Conservation (phyloP, 345 rosid species). For the Microthlaspi erraticum region DNA sequence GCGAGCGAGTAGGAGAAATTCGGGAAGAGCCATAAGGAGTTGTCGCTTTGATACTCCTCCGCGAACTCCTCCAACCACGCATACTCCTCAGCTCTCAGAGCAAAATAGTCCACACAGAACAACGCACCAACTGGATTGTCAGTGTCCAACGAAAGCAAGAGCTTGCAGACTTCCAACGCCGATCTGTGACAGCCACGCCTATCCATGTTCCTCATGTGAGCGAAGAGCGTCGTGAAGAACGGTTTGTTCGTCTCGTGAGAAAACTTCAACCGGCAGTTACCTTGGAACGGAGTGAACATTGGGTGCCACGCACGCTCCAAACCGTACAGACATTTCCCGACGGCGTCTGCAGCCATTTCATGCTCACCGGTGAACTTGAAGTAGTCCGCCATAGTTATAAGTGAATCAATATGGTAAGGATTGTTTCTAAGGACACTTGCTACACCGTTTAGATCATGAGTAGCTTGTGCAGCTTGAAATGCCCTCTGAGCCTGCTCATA, state of each 20-base stretch:
- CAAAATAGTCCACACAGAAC: conserved; percentile 89
- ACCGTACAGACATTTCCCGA: conserved; percentile 79
- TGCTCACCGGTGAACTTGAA: conserved; percentile 83
- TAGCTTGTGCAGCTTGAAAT: conserved; percentile 85
- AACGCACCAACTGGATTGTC: conserved; percentile 89
- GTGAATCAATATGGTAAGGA: conserved; percentile 93
- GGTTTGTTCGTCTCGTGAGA: conserved; percentile 82
- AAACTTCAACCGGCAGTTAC: conserved; percentile 74
- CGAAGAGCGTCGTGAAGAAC: conserved; percentile 70
- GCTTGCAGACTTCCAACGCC: conserved; percentile 87
- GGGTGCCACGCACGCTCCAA: conserved; percentile 94
- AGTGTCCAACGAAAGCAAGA: conserved; percentile 74
- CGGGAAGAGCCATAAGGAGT: conserved; percentile 87
- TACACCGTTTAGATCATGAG: conserved; percentile 81
- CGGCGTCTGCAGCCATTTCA: conserved; percentile 84
- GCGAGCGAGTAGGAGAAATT: conserved; percentile 89
- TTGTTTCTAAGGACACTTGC: conserved; percentile 66
- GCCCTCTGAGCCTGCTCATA: conserved; percentile 74
- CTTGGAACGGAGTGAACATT: conserved; percentile 73
- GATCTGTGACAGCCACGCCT: conserved; percentile 92
- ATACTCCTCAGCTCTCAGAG: conserved; percentile 84
- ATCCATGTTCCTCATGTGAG: conserved; percentile 89
- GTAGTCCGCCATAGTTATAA: conserved; percentile 89
- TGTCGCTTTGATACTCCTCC: conserved; percentile 70
- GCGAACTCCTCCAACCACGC: conserved; percentile 81